Evolutionary conservation across 139 green algal species (phyloP), one percentile per base, ranked within the genome.

Genomic region (Axilococcus clingmanii): DNA sequence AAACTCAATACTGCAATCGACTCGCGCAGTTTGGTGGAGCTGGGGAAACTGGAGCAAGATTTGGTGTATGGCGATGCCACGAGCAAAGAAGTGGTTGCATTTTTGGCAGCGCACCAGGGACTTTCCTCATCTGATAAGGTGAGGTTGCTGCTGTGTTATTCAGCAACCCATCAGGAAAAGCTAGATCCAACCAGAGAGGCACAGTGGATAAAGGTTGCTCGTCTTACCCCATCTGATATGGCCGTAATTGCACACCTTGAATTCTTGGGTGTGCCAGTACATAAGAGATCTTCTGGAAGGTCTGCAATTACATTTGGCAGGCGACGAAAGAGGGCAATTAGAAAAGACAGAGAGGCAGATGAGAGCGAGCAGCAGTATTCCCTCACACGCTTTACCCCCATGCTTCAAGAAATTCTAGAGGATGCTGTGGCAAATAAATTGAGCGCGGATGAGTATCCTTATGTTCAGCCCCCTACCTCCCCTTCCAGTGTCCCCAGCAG

Each of bases 21-120:
- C 4, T 57, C 59, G 25, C 58, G 74, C 8, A 40, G 53, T n/a
- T 71, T 98, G 44, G 77, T 69, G 2, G 75, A 86, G 2, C 40
- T 97, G 28, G 90, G 89, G 5, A 81, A 82, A 57, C 55, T 97
- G 65, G 90, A 97, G 63, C 89, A 98, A 76, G 88, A 94, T 64
- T 40, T 98, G 32, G 82, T 98, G 43, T 94, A 89, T 61, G 92
- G 91, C 0, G 86, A 97, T 9, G 89, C 84, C 38, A 88, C 61
- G 40, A 75, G 46, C 61, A 94, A 94, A 69, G 90, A 98, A 34
- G 62, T 98, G 38, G 78, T 95, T 38, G 59, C 66, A 14, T 83
- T 82, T 52, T 68, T 94, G 7, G 58, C 52, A 6, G 40, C 43
- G 42, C 50, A 76, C 44, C 53, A 62, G 38, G 32, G 35, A 23